Percentiles rank a stretch among this genome's conserved stretches.
Conservation (phyloP, 345 rosid genomes). For the Pistacia atlantica region DNA sequence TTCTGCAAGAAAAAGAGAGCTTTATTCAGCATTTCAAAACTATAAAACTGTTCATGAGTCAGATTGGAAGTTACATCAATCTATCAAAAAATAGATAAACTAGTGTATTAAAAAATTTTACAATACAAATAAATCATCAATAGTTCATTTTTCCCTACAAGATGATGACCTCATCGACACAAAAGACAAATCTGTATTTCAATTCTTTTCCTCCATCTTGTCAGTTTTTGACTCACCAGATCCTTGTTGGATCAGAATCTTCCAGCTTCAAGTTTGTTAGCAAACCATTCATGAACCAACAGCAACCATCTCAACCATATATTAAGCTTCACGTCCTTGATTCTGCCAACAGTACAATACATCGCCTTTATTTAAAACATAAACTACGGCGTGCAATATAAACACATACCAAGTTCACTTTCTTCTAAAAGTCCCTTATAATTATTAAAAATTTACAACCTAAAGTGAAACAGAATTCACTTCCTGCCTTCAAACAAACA, state of each 20-base stretch:
- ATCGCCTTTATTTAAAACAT: constrained; percentile 1
- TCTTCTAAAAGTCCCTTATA: neutral
- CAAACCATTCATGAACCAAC: neutral
- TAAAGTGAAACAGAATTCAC: neutral
- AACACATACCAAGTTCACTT: neutral
- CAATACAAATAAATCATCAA: neutral
- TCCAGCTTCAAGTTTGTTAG: neutral
- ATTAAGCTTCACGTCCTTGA: constrained; percentile 20
- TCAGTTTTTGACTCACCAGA: neutral
- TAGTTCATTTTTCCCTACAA: neutral
- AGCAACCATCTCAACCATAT: neutral
- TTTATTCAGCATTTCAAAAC: neutral
- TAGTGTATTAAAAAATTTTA: neutral
- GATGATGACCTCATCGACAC: neutral
- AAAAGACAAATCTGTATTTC: neutral
- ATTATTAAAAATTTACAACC: neutral
- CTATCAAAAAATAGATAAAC: neutral
- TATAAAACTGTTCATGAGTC: neutral
- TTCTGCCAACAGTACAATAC: constrained; percentile 25
- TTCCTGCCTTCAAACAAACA: neutral
- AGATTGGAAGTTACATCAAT: neutral
- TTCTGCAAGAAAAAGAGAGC: neutral
- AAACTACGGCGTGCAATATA: neutral
- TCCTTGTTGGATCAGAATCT: neutral
- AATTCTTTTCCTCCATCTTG: neutral